phyloP scores from a whole-genome alignment of 2,329 filamentous ascomycete species.

The Corinectria fuckeliana region DNA sequence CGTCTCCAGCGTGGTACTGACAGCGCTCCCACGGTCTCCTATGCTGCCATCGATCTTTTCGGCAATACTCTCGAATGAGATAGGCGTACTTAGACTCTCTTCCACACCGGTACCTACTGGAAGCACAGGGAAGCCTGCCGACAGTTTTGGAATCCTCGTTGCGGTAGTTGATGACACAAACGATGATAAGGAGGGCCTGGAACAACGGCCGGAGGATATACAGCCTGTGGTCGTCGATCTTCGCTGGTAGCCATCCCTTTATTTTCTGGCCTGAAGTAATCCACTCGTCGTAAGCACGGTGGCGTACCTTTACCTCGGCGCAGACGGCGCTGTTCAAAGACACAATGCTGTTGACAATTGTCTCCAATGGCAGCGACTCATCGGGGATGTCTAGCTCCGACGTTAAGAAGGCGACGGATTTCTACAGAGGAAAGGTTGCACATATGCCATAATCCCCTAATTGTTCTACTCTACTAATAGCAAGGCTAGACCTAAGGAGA shows the following conservation, averaged over 20 bases:
- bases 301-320: not conserved
- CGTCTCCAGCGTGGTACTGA: constrained; percentile 9
- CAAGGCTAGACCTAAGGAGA: too few relatives aligned
- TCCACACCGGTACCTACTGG: constrained; percentile 4
- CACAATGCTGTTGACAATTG: constrained; percentile 2
- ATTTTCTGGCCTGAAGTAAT: too few relatives aligned
- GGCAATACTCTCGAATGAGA: constrained; percentile 12
- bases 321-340: constrained; percentile 1
- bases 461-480: too few relatives aligned
- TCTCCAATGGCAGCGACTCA: not conserved
- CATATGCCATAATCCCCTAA: too few relatives aligned
- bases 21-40: not conserved
- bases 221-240: too few relatives aligned
- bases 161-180: too few relatives aligned
- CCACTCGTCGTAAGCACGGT: not conserved
- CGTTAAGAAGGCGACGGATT: too few relatives aligned
- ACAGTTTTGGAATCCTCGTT: not conserved
- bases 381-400: not conserved
- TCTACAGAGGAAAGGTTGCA: too few relatives aligned
- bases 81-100: constrained; percentile 12
- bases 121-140: not conserved
- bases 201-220: too few relatives aligned
- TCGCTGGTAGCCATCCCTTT: too few relatives aligned
- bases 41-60: not conserved
- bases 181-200: too few relatives aligned